These are phyloP conservation scores for Dysphania ambrosioides DNA, from an alignment of 148 eudicot species.

Conservation along the genomic window DNA sequence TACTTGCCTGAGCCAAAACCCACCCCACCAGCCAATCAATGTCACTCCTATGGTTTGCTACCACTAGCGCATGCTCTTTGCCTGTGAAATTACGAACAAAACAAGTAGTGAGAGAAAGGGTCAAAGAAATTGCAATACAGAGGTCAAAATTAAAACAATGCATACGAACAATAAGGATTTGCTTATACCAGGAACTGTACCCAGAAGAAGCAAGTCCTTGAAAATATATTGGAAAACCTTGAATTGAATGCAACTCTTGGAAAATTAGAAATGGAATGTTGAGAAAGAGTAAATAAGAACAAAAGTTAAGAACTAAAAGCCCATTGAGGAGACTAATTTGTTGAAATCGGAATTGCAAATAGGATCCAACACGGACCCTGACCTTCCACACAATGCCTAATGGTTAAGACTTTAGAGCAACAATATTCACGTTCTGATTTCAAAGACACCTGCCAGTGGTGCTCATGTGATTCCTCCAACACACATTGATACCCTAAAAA, in stretches of 20 bases:
- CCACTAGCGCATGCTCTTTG: slow-evolving; percentile 85
- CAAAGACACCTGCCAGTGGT: not conserved
- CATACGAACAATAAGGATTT: no score
- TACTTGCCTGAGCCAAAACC: slow-evolving; percentile 88
- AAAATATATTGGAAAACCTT: no score
- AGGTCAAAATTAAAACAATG: no score
- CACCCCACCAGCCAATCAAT: slow-evolving; percentile 99
- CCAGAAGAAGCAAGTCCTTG: no score
- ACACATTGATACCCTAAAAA: slow-evolving; percentile 1
- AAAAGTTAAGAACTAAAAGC: no score
- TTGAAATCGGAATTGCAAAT: no score
- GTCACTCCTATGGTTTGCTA: slow-evolving; percentile 83
- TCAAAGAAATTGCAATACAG: not conserved
- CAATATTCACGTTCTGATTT: not conserved
- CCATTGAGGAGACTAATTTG: no score
- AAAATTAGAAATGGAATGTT: no score
- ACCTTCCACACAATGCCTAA: not conserved
- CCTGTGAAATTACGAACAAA: slow-evolving; percentile 42
- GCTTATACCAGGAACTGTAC: no score
- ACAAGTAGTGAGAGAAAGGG: slow-evolving; percentile 2
- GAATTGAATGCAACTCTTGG: no score
- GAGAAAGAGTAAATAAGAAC: no score
- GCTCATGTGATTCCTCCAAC: slow-evolving; percentile 1
- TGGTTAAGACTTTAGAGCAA: not conserved
- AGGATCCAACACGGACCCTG: no score